Conservation (phyloP, 139 green algal species). For the Raphidocelis subcapitata region DNA sequence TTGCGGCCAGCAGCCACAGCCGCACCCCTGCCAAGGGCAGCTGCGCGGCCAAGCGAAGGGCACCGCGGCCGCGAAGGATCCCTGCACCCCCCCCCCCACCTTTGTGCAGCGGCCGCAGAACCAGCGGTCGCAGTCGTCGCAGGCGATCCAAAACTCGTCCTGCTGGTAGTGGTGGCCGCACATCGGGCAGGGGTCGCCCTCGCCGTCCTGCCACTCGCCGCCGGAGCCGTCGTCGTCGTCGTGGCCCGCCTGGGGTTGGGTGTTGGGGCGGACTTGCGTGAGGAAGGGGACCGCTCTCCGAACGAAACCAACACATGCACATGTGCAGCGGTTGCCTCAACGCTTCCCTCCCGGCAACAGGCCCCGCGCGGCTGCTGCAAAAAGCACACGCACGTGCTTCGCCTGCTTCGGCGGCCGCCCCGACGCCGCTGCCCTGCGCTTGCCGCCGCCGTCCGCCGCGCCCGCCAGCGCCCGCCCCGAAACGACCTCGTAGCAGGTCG, state of each 20-base stretch:
- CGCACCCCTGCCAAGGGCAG: too few relatives aligned
- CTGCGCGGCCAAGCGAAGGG: too few relatives aligned
- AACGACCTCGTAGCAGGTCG: conserved; percentile 88
- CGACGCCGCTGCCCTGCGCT: conserved; percentile 13
- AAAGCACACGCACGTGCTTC: conserved; percentile 4
- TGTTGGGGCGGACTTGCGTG: neutral
- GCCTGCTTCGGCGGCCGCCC: conserved; percentile 1
- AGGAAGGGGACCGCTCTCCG: too few relatives aligned
- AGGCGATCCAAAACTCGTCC: conserved; percentile 82
- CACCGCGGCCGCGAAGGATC: too few relatives aligned
- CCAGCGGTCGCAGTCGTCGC: conserved; percentile 74
- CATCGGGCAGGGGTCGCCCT: conserved; percentile 74
- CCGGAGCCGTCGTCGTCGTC: conserved; percentile 28
- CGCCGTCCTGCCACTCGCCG: conserved; percentile 60
- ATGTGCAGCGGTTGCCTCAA: too few relatives aligned
- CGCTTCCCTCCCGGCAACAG: too few relatives aligned
- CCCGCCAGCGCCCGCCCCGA: conserved; percentile 45
- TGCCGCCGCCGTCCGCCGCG: conserved; percentile 3
- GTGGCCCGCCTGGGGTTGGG: conserved; percentile 2
- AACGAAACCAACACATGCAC: neutral
- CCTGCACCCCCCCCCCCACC: conserved; percentile 31
- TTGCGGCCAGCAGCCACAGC: too few relatives aligned
- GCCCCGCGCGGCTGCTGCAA: too few relatives aligned
- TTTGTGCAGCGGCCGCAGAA: conserved; percentile 68
- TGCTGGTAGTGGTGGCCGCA: conserved; percentile 65